A percentile compares a stretch with the other conserved stretches of the same genome.
phyloP scores from a whole-genome alignment of 805 yeast species.

The Saccharomycopsis oosterbeekiorum region DNA sequence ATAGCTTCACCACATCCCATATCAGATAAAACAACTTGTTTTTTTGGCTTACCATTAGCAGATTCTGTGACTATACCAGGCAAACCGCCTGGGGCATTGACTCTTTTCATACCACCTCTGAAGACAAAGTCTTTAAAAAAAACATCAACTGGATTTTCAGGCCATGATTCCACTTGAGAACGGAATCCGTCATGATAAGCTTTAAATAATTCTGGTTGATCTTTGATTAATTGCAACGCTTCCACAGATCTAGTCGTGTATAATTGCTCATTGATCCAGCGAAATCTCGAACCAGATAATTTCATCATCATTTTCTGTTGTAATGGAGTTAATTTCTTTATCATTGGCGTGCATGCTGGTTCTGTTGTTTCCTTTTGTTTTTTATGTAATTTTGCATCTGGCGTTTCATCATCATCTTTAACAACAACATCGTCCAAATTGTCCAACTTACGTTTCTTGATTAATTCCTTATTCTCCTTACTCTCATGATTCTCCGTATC shows the following conservation, averaged over 20 bases:
- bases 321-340: slow-evolving; percentile 55
- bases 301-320: slow-evolving; percentile 96
- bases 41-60: slow-evolving; percentile 26
- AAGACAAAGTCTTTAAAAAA: slow-evolving; percentile 62
- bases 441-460: slow-evolving; percentile 7
- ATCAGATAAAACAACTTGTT: slow-evolving; percentile 77
- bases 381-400: slow-evolving; percentile 26
- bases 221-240: slow-evolving; percentile 61
- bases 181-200: slow-evolving; percentile 95
- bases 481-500: slow-evolving; percentile 14
- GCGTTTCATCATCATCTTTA: slow-evolving; percentile 8
- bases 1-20: slow-evolving; percentile 99
- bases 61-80: slow-evolving; percentile 51
- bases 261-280: slow-evolving; percentile 98
- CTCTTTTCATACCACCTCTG: slow-evolving; percentile 46
- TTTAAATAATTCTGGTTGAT: slow-evolving; percentile 82
- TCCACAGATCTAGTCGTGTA: slow-evolving; percentile 75
- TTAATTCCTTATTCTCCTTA: slow-evolving; percentile 5
- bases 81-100: slow-evolving; percentile 92
- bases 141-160: slow-evolving; percentile 94
- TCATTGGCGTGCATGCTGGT: background rate
- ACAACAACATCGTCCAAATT: slow-evolving; percentile 7
- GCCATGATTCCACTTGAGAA: slow-evolving; percentile 95
- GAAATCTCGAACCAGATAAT: slow-evolving; percentile 85
- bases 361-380: slow-evolving; percentile 22